phyloP scores from a whole-genome alignment of 2,329 filamentous ascomycete genomes.

The Biscogniauxia sp. region DNA sequence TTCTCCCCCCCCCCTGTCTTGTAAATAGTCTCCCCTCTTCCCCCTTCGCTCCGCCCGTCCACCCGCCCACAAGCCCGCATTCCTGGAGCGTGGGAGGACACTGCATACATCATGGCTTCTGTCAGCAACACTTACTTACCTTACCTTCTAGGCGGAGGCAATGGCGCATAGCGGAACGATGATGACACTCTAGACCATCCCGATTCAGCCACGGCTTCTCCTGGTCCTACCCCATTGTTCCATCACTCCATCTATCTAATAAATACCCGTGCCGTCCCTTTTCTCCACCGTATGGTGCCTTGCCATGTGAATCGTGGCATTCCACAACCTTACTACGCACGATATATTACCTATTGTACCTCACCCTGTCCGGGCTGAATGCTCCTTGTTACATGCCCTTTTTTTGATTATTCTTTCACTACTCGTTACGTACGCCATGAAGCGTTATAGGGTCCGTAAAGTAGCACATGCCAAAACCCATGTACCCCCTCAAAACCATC shows the following conservation, averaged over 20 bases:
- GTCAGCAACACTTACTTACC: constrained; percentile 6
- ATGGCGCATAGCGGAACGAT: constrained; percentile 18
- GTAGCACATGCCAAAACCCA: neutral
- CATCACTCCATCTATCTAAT: constrained; percentile 8
- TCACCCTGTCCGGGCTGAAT: neutral
- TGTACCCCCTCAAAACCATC: neutral
- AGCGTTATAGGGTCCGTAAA: neutral
- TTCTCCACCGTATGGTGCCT: constrained; percentile 5
- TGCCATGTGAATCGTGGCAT: constrained; percentile 2
- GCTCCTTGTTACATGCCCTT: neutral
- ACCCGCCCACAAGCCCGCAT: constrained; percentile 9
- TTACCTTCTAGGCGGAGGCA: constrained; percentile 7
- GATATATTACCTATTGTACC: neutral
- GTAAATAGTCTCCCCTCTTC: constrained; percentile 2
- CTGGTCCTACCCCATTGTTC: constrained; percentile 19
- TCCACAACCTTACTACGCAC: neutral
- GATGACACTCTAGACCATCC: constrained; percentile 26
- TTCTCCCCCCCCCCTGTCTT: constrained; percentile 2
- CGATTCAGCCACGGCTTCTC: constrained; percentile 29
- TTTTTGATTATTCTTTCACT: neutral
- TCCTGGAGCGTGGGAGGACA: constrained; percentile 17
- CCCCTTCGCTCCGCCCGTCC: constrained; percentile 8
- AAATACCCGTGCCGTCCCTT: constrained; percentile 31
- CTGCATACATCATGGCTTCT: constrained; percentile 1
- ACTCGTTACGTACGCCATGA: neutral